Percentiles rank a stretch among this genome's conserved stretches.
These are phyloP conservation scores for Ceratocystis diversiconidia DNA, from an alignment of 2,329 filamentous ascomycete genomes.

Conservation along the genomic window DNA sequence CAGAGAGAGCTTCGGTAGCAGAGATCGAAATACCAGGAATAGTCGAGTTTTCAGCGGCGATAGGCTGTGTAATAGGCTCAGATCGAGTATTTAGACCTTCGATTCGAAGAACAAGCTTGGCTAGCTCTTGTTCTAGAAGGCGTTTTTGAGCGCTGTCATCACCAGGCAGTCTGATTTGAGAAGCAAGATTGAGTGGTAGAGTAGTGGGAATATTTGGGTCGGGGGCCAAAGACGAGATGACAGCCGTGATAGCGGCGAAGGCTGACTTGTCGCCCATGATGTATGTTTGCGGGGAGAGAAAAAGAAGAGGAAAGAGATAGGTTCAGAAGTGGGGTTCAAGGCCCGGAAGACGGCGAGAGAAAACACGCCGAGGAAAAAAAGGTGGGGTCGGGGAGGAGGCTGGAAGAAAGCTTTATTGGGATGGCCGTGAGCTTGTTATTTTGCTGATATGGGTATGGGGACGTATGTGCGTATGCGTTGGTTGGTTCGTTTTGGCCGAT, in stretches of 20 bases:
- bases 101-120: constrained; percentile 61
- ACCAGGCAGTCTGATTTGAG: constrained; percentile 59
- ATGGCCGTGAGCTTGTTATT: background rate
- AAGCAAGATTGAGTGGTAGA: constrained; percentile 30
- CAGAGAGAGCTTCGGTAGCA: constrained; percentile 49
- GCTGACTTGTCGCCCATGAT: constrained; percentile 41
- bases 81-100: constrained; percentile 72
- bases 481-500: background rate
- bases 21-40: constrained; percentile 77
- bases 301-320: background rate
- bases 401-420: background rate
- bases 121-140: constrained; percentile 68
- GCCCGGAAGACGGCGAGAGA: background rate
- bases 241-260: constrained; percentile 38
- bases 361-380: background rate
- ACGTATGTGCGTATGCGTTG: background rate
- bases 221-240: constrained; percentile 39
- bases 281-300: background rate
- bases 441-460: background rate
- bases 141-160: constrained; percentile 60
- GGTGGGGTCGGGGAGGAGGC: background rate
- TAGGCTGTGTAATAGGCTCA: constrained; percentile 32
- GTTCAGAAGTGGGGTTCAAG: background rate
- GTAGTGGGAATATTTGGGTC: constrained; percentile 29
- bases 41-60: constrained; percentile 20